These are phyloP conservation scores for Aureobasidium vineae DNA, from an alignment of 2,329 filamentous ascomycete genomes.

Conservation along the genomic window DNA sequence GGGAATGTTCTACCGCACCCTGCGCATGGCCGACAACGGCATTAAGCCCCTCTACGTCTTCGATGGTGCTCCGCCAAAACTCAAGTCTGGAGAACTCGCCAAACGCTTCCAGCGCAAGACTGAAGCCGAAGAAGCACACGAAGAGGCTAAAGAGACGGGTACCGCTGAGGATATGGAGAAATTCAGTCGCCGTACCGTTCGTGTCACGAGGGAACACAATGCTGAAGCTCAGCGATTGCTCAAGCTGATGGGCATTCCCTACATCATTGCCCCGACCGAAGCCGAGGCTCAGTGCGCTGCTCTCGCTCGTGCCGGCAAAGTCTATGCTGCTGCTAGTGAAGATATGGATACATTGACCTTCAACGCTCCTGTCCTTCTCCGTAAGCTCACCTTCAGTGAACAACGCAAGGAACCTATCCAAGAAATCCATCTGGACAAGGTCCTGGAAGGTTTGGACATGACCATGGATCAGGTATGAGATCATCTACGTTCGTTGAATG, in stretches of 20 bases:
- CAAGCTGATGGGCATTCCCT: constrained; percentile 94
- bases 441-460: constrained; percentile 84
- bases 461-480: constrained; percentile 70
- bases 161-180: constrained; percentile 98
- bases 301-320: constrained; percentile 85
- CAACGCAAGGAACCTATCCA: constrained; percentile 97
- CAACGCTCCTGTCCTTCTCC: constrained; percentile 81
- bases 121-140: constrained; percentile 82
- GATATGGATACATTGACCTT: constrained; percentile 99
- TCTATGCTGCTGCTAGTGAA: constrained; percentile 94
- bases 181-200: constrained; percentile 88
- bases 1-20: constrained; percentile 99
- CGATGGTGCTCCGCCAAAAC: constrained; percentile 91
- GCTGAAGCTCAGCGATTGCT: constrained; percentile 87
- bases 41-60: constrained; percentile 99
- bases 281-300: constrained; percentile 95
- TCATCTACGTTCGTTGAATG: neutral
- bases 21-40: constrained; percentile 97
- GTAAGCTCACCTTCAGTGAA: constrained; percentile 95
- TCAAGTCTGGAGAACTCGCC: constrained; percentile 95
- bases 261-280: constrained; percentile 92
- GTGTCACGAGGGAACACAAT: constrained; percentile 96
- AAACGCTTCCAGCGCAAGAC: constrained; percentile 95
- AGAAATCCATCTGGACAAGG: constrained; percentile 85
- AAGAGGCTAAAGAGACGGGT: constrained; percentile 95